Evolutionary conservation across 2,329 filamentous ascomycete genomes (phyloP).

Genomic region (Calonectria pteridis): DNA sequence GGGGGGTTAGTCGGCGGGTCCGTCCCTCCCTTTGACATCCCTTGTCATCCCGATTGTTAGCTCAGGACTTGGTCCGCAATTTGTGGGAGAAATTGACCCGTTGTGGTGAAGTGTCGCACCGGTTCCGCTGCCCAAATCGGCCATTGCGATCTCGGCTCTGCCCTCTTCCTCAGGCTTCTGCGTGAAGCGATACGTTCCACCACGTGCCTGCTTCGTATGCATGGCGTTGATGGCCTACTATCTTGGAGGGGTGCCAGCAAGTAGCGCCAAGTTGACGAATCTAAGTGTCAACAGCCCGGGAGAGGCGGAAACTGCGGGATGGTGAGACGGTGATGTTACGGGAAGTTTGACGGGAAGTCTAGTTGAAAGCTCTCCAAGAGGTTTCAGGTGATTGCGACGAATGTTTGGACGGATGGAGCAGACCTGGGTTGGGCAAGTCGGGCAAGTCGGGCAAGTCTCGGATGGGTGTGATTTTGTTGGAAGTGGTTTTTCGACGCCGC

Average conservation of each 20-base stretch:
- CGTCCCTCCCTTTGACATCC: slow-evolving; percentile 19
- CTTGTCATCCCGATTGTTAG: slow-evolving; percentile 21
- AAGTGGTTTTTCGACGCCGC: slow-evolving; percentile 20
- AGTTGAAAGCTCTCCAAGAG: slow-evolving; percentile 14
- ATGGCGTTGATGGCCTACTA: slow-evolving; percentile 10
- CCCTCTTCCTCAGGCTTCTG: neutral
- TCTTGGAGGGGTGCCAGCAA: neutral
- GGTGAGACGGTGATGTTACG: slow-evolving; percentile 21
- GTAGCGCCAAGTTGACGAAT: neutral
- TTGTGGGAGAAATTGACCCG: slow-evolving; percentile 14
- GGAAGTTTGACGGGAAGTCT: neutral
- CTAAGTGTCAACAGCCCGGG: neutral
- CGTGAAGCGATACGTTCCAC: slow-evolving; percentile 9
- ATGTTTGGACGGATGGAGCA: slow-evolving; percentile 17
- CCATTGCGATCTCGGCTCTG: slow-evolving; percentile 22
- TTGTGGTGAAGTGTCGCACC: slow-evolving; percentile 15
- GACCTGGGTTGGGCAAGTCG: neutral
- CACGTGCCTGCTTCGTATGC: slow-evolving; percentile 11
- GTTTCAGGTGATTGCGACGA: slow-evolving; percentile 28
- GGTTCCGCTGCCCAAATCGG: slow-evolving; percentile 14
- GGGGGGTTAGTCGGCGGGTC: slow-evolving; percentile 25
- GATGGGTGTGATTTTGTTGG: slow-evolving; percentile 24
- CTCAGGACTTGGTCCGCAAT: slow-evolving; percentile 23
- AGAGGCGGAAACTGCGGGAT: slow-evolving; percentile 1
- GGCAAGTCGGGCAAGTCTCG: slow-evolving; percentile 22